These are phyloP conservation scores for Leccinum olivaceopallidum DNA, from an alignment of 768 basidiomycete species.

Conservation along the genomic window DNA sequence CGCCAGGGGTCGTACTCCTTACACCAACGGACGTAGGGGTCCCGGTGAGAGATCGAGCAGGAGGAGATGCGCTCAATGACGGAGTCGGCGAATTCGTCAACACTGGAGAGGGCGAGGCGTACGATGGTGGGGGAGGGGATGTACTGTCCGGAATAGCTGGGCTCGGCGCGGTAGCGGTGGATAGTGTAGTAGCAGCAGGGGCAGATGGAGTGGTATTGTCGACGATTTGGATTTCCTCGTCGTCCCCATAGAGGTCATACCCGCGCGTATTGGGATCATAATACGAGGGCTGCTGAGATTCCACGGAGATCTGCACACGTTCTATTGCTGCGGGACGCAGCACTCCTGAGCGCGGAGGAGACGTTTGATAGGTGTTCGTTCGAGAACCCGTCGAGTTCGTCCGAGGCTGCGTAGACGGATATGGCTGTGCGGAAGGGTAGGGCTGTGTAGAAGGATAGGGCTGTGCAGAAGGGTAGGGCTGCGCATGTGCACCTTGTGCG, in stretches of 20 bases:
- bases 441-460: conserved; percentile 2
- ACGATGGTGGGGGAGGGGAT: conserved; percentile 3
- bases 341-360: background rate
- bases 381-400: conserved; percentile 10
- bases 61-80: background rate
- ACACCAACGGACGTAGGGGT: conserved; percentile 7
- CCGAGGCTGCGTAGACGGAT: background rate
- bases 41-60: conserved; percentile 1
- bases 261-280: conserved; percentile 37
- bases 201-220: conserved; percentile 1
- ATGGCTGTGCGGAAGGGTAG: background rate
- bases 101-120: conserved; percentile 10
- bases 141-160: background rate
- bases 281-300: conserved; percentile 29
- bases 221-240: conserved; percentile 13
- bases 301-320: conserved; percentile 2
- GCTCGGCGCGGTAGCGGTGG: background rate
- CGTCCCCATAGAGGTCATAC: conserved; percentile 29
- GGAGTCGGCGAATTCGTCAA: background rate
- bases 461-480: conserved; percentile 1
- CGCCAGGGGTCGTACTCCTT: conserved; percentile 16
- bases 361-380: conserved; percentile 5
- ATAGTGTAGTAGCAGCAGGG: background rate
- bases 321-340: background rate
- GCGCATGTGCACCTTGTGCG: conserved; percentile 9